These are phyloP conservation scores for Proliferodiscus dingleyae DNA, from an alignment of 2,329 filamentous ascomycete species.

Conservation along the genomic window DNA sequence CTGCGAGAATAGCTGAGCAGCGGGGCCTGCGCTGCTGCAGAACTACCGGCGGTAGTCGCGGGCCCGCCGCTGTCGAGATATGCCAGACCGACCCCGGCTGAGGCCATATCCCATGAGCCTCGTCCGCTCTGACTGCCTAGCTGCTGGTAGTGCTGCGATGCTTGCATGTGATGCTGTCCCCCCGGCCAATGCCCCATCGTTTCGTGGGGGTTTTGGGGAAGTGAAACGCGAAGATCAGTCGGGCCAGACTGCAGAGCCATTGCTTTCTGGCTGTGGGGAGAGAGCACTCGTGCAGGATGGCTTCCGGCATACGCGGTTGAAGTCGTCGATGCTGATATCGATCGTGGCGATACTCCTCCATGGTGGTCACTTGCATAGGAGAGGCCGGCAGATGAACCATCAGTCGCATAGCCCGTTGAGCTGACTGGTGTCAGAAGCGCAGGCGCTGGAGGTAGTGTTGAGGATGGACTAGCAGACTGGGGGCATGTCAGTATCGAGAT, in stretches of 20 bases:
- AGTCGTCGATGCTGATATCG: constrained; percentile 27
- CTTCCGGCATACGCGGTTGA: constrained; percentile 24
- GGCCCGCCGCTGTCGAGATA: constrained; percentile 30
- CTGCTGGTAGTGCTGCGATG: constrained; percentile 21
- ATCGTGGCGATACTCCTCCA: constrained; percentile 29
- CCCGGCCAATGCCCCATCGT: constrained; percentile 25
- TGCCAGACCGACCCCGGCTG: constrained; percentile 4
- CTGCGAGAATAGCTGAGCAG: constrained; percentile 22
- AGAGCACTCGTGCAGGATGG: constrained; percentile 25
- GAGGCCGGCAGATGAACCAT: constrained; percentile 24
- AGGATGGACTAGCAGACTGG: constrained; percentile 32
- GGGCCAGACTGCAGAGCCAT: constrained; percentile 23
- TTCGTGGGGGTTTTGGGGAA: constrained; percentile 25
- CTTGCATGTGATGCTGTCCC: constrained; percentile 27
- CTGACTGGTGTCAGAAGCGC: constrained; percentile 30
- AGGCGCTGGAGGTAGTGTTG: constrained; percentile 27
- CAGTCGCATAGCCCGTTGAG: constrained; percentile 29
- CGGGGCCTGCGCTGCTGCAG: constrained; percentile 17
- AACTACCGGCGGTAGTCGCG: constrained; percentile 26
- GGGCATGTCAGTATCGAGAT: constrained; percentile 11
- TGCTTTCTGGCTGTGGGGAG: constrained; percentile 26
- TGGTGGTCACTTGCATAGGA: constrained; percentile 29
- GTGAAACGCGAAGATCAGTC: constrained; percentile 27
- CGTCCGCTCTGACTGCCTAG: constrained; percentile 20
- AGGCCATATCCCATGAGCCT: constrained; percentile 30